Evolutionary conservation across 306 rosid genomes (phyloP).

Genomic region (Trifolium fragiferum): DNA sequence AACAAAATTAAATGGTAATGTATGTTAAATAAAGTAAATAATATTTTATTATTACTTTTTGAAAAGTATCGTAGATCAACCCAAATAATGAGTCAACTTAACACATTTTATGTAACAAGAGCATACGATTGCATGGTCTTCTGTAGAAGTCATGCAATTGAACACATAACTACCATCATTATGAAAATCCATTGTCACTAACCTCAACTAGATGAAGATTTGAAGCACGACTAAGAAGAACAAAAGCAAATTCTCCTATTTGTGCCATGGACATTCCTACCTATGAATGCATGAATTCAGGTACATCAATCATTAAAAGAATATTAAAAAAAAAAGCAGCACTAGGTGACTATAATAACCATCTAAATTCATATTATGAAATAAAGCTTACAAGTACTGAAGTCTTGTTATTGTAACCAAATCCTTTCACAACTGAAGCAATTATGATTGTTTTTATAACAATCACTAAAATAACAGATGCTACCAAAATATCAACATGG

Average conservation of each 20-base stretch:
- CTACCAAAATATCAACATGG: constrained; percentile 94
- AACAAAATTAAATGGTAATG: not conserved
- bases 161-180: constrained; percentile 9
- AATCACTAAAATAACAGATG: constrained; percentile 91
- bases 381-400: constrained; percentile 79
- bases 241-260: constrained; percentile 97
- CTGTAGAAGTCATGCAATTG: constrained; percentile 14
- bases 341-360: constrained; percentile 5
- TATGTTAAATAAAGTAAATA: not conserved
- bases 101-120: not conserved
- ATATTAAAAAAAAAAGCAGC: constrained; percentile 1
- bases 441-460: constrained; percentile 77
- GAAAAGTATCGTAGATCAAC: not conserved
- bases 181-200: constrained; percentile 39
- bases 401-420: constrained; percentile 93
- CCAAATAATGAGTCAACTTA: not conserved
- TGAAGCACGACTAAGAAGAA: constrained; percentile 98
- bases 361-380: constrained; percentile 37
- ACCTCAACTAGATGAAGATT: constrained; percentile 99
- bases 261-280: constrained; percentile 97
- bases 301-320: constrained; percentile 26
- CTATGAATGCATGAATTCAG: constrained; percentile 52
- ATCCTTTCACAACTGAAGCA: constrained; percentile 90
- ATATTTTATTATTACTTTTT: not conserved
- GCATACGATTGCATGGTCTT: constrained; percentile 13